phyloP scores from a whole-genome alignment of 768 basidiomycete species.

The Tulasnella sp. region DNA sequence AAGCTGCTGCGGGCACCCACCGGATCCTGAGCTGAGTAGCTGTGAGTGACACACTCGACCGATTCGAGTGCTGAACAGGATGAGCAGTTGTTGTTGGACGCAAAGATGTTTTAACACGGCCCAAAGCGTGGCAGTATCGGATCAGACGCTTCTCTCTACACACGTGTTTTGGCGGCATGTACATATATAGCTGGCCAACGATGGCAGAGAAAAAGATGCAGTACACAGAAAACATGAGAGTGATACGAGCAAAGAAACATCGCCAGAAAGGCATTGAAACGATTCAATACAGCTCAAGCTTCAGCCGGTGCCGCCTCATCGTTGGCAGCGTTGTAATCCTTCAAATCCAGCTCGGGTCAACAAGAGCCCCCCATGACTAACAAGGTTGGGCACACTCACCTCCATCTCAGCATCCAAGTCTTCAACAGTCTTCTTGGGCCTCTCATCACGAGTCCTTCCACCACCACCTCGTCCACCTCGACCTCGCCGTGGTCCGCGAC shows the following conservation, averaged over 20 bases:
- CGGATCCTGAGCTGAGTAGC: neutral
- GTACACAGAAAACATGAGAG: neutral
- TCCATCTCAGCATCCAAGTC: slow-evolving; percentile 98
- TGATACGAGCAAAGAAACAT: neutral
- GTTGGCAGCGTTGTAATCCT: slow-evolving; percentile 23
- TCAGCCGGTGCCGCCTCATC: slow-evolving; percentile 21
- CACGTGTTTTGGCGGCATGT: neutral
- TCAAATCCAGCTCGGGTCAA: neutral
- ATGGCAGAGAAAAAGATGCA: neutral
- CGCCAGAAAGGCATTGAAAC: neutral
- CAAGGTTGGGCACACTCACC: slow-evolving; percentile 40
- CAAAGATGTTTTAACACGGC: neutral
- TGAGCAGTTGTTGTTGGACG: neutral
- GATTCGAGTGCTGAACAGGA: neutral
- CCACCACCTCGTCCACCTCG: slow-evolving; percentile 25
- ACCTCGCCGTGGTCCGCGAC: slow-evolving; percentile 36
- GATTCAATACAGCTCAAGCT: neutral
- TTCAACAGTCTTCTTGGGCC: slow-evolving; percentile 61
- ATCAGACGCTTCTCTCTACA: neutral
- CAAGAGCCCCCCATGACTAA: neutral
- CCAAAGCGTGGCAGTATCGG: neutral
- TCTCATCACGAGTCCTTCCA: slow-evolving; percentile 34
- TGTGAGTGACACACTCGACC: neutral
- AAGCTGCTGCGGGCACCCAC: neutral
- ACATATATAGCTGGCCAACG: neutral